Conservation (phyloP, 1,284 basidiomycete species). For the Ceraceosorus bombacis region DNA sequence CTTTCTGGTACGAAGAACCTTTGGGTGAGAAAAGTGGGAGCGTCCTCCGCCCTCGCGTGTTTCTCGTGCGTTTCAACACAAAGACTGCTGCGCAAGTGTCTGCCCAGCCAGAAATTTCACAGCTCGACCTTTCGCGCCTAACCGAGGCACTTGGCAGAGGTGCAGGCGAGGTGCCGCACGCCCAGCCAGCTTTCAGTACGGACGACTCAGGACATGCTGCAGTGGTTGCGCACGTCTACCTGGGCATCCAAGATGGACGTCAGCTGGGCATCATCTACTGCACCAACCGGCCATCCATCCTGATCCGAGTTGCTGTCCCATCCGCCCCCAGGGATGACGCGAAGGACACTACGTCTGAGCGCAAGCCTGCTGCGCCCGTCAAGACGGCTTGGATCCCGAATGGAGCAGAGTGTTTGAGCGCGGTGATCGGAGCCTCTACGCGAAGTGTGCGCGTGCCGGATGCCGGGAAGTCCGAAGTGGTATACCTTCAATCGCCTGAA, state of each 20-base stretch:
- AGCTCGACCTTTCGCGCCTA: slow-evolving; percentile 1
- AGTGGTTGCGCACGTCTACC: slow-evolving; percentile 60
- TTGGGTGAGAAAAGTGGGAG: slow-evolving; percentile 37
- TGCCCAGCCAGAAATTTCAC: slow-evolving; percentile 1
- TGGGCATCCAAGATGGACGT: slow-evolving; percentile 56
- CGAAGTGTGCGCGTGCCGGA: no score
- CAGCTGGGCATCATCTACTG: slow-evolving; percentile 61
- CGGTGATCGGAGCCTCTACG: no score
- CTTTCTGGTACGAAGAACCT: slow-evolving; percentile 12
- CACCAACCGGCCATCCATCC: slow-evolving; percentile 58
- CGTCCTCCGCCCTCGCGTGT: slow-evolving; percentile 53
- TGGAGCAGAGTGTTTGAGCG: no score
- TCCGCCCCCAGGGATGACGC: slow-evolving; percentile 1
- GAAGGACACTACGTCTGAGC: not conserved
- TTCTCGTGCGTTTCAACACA: slow-evolving; percentile 11
- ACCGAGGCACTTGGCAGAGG: not conserved
- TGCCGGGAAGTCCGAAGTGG: slow-evolving; percentile 42
- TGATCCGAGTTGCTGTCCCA: slow-evolving; percentile 52
- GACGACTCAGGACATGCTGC: not conserved
- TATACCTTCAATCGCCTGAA: slow-evolving; percentile 57
- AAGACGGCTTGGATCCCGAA: no score
- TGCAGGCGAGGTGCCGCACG: slow-evolving; percentile 1
- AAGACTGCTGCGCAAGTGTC: not conserved
- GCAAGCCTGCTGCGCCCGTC: no score
- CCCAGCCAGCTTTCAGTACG: slow-evolving; percentile 50